Evolutionary conservation across 345 rosid genomes (phyloP).

Genomic region (Triadica sebifera): DNA sequence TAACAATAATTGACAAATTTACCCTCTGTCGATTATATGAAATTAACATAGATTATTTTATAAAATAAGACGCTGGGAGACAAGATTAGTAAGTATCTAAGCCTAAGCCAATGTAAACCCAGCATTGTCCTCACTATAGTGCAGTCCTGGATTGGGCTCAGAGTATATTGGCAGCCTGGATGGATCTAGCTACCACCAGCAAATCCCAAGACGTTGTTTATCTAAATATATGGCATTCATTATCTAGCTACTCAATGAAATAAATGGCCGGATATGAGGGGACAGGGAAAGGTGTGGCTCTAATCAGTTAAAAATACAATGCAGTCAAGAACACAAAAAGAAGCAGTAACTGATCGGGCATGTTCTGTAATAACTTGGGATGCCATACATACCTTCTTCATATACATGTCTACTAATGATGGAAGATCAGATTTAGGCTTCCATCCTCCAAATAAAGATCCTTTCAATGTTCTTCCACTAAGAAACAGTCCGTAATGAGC

Average conservation of each 20-base stretch:
- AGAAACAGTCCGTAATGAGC: slow-evolving; percentile 78
- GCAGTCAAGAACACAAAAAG: background rate
- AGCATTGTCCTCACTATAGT: background rate
- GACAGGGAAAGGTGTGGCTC: background rate
- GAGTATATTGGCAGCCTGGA: too few species aligned
- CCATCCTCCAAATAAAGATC: slow-evolving; percentile 85
- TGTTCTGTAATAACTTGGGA: background rate
- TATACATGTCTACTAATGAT: slow-evolving; percentile 63
- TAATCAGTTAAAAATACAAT: background rate
- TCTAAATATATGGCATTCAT: background rate
- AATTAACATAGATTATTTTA: background rate
- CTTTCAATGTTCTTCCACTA: slow-evolving; percentile 71
- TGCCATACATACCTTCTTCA: slow-evolving; percentile 55
- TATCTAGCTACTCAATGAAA: background rate
- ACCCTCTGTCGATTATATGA: background rate
- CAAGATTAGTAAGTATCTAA: too few species aligned
- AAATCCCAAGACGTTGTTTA: too few species aligned
- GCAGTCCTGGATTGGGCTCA: background rate
- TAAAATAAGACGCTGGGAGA: background rate
- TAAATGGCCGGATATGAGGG: background rate
- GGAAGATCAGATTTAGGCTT: slow-evolving; percentile 90
- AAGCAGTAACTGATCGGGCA: background rate
- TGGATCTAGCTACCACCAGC: too few species aligned
- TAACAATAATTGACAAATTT: too few species aligned
- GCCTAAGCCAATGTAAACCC: background rate